Base-by-base conservation (phyloP, 208 protist genomes). In the Tritrichomonas musculus region DNA sequence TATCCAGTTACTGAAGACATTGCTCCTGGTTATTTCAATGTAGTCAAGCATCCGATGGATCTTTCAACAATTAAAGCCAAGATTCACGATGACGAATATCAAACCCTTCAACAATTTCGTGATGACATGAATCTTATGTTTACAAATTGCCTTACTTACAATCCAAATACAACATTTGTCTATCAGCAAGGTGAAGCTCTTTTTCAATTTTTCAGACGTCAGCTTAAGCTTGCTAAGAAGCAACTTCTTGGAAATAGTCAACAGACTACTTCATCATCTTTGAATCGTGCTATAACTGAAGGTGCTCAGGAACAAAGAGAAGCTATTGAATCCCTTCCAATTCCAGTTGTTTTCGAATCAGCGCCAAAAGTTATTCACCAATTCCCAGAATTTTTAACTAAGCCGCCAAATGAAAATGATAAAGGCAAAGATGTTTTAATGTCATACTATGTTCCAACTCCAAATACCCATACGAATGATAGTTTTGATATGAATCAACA, bases 11-110 rank as follows among this genome's bases (percentile, higher is more conserved):
- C 44, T 5, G 77, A 88, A 57, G 77, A 88, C 30, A 47, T 44
- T 44, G 88, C 88, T 39, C 88, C 88, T 47, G 50, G 33, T 47
- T 92, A 92, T 33, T 92, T 49, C 55, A 50, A 66, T 5, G 39
- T 92, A 47, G 41, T 92, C 27, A 92, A 92, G 39, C 88, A 92
- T 72, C 88, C 88, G 53, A 92, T 92, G 1, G 88, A 92, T 47
- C 41, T 92, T 33, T 73, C 88, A 49, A 44, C 33, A 66, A 92
- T 92, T 33, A 92, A 66, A 50, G 13, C 50, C 14, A 92, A 92
- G 53, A 14, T 92, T 33, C 30, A 92, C n/a, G 36, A 64, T 13
- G 33, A 92, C 22, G 50, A 92, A 53, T 92, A 92, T 50, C 30
- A 92, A 50, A 57, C 88, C 3, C 20, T 72, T 33, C 50, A 92